Conservation (phyloP, 225 moss, liverwort and hornwort species). For the Pseudoscleropodium purum region DNA sequence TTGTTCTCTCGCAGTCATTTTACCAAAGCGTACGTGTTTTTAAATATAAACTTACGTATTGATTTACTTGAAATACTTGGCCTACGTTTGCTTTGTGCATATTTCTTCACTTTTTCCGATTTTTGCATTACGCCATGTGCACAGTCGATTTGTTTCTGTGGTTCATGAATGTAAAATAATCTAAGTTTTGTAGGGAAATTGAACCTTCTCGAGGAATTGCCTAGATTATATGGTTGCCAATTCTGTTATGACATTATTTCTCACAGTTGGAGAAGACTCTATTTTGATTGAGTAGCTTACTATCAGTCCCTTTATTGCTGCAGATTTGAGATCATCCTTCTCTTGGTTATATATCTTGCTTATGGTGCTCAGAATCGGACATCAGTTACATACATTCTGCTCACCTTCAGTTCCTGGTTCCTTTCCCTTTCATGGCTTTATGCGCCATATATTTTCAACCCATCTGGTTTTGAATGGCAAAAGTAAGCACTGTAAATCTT, state of each 20-base stretch:
- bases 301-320: background rate
- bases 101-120: background rate
- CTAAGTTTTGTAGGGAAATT: background rate
- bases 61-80: background rate
- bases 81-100: background rate
- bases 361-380: constrained; percentile 73
- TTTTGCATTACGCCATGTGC: background rate
- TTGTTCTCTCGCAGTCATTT: constrained; percentile 94
- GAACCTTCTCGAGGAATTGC: background rate
- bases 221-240: background rate
- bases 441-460: constrained; percentile 97
- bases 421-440: constrained; percentile 92
- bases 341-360: constrained; percentile 75
- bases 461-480: constrained; percentile 99
- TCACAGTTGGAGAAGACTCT: background rate
- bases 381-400: constrained; percentile 66
- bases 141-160: background rate
- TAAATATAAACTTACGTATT: background rate
- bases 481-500: constrained; percentile 49
- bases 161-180: background rate
- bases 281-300: background rate
- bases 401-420: constrained; percentile 98
- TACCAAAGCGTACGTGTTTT: constrained; percentile 68
- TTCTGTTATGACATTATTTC: background rate
- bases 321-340: constrained; percentile 89